phyloP scores from a whole-genome alignment of 139 green algal species.

The Edaphochlamys debaryana region DNA sequence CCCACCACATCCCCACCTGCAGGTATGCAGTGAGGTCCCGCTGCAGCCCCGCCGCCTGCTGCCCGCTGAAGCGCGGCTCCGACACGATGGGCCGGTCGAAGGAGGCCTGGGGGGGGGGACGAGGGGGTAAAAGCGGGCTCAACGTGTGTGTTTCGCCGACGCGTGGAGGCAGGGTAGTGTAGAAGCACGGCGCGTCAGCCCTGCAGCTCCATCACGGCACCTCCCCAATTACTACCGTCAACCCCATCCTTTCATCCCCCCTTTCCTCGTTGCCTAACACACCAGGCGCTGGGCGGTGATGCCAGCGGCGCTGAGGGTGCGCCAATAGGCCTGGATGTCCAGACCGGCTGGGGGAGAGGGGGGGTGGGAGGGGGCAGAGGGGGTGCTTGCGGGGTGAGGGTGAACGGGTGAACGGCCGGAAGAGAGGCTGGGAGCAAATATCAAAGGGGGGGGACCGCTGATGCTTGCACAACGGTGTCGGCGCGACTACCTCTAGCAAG shows the following conservation, averaged over 20 bases:
- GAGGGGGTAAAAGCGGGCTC: no score
- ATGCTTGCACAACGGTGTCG: no score
- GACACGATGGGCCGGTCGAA: constrained; percentile 61
- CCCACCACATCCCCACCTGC: constrained; percentile 48
- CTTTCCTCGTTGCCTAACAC: no score
- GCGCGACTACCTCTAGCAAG: no score
- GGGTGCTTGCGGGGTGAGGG: background rate
- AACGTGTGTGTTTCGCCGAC: no score
- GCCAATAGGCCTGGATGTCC: constrained; percentile 59
- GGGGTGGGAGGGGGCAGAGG: background rate
- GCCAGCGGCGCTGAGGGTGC: constrained; percentile 38
- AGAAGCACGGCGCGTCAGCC: no score
- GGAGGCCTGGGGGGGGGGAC: constrained; percentile 32
- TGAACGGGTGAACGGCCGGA: background rate
- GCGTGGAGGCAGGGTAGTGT: no score
- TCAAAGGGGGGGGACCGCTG: background rate
- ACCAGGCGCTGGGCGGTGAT: constrained; percentile 67
- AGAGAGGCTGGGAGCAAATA: background rate
- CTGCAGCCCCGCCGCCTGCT: constrained; percentile 55
- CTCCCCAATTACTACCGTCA: no score
- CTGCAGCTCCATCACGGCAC: no score
- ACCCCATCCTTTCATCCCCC: no score
- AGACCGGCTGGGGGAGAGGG: constrained; percentile 14
- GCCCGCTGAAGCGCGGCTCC: constrained; percentile 36
- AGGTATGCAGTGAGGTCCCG: constrained; percentile 76